phyloP scores from a whole-genome alignment of 2,329 filamentous ascomycete species.

The Paraphaeosphaeria minitans region DNA sequence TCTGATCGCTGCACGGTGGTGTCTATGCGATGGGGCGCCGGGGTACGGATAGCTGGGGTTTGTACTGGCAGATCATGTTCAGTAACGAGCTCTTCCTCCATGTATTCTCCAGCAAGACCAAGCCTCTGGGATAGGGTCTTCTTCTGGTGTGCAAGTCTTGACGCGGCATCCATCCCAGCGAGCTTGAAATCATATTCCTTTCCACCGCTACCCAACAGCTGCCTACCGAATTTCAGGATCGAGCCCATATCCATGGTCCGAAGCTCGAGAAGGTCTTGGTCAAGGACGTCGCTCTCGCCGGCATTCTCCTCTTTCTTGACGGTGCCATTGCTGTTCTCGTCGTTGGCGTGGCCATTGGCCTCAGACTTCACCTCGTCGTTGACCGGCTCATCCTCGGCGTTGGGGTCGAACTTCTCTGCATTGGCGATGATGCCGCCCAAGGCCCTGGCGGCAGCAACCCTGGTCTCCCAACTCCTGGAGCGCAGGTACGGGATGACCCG shows the following conservation, averaged over 20 bases:
- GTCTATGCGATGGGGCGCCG: constrained; percentile 55
- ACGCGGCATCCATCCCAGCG: constrained; percentile 78
- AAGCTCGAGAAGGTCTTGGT: constrained; percentile 71
- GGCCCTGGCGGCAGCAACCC: constrained; percentile 90
- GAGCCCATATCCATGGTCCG: constrained; percentile 76
- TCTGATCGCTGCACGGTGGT: constrained; percentile 54
- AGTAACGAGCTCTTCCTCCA: constrained; percentile 81
- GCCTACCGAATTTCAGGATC: constrained; percentile 82
- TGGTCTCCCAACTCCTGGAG: constrained; percentile 96
- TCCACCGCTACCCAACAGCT: constrained; percentile 80
- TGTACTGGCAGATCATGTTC: constrained; percentile 62
- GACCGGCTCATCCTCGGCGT: constrained; percentile 72
- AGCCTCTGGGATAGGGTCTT: constrained; percentile 83
- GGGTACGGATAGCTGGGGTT: constrained; percentile 45
- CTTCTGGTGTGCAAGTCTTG: constrained; percentile 84
- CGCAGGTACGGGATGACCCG: constrained; percentile 93
- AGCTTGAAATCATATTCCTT: constrained; percentile 84
- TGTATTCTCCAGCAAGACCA: constrained; percentile 81
- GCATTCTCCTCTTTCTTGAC: constrained; percentile 53
- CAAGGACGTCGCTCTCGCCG: constrained; percentile 44
- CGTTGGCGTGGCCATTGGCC: constrained; percentile 58
- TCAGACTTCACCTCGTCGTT: constrained; percentile 54
- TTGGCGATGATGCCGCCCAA: constrained; percentile 93
- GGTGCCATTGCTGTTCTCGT: constrained; percentile 56
- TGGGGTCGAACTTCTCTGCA: constrained; percentile 86